These are phyloP conservation scores for Peronospora tabacina DNA, from an alignment of 352 stramenopile species.

Conservation along the genomic window DNA sequence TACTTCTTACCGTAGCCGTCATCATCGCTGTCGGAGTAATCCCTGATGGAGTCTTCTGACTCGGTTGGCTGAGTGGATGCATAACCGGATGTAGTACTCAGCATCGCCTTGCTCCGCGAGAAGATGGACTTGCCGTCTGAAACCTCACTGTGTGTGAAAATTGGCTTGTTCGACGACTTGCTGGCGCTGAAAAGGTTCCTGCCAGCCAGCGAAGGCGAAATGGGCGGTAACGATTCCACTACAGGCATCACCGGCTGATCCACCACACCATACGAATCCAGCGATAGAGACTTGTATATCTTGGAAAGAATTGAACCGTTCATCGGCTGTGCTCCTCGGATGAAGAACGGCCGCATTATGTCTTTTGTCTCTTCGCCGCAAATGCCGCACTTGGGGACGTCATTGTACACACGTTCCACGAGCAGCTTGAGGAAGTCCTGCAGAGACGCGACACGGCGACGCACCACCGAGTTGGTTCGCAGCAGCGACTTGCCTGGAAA, in stretches of 20 bases:
- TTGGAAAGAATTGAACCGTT: conserved; percentile 59
- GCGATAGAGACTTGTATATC: conserved; percentile 67
- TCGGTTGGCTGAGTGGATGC: conserved; percentile 44
- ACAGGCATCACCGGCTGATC: conserved; percentile 31
- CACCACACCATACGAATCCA: conserved; percentile 55
- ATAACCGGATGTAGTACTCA: conserved; percentile 33
- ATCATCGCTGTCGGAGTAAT: conserved; percentile 35
- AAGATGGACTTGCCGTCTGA: conserved; percentile 30
- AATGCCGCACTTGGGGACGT: conserved; percentile 62
- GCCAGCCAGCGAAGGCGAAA: conserved; percentile 21
- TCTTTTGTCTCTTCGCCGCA: conserved; percentile 62
- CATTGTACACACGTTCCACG: conserved; percentile 58
- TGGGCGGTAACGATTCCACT: conserved; percentile 24
- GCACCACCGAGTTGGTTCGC: conserved; percentile 66
- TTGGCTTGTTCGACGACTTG: conserved; percentile 32
- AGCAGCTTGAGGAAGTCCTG: conserved; percentile 71
- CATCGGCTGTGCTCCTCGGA: conserved; percentile 66
- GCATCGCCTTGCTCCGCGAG: conserved; percentile 24
- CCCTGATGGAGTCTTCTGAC: conserved; percentile 42
- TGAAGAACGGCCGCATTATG: conserved; percentile 68
- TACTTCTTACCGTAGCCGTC: conserved; percentile 43
- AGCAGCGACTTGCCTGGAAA: conserved; percentile 66
- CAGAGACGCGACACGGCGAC: conserved; percentile 53
- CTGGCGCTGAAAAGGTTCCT: conserved; percentile 33
- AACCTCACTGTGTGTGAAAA: conserved; percentile 33